Conservation (phyloP, 2,329 filamentous ascomycete species). For the Dactylellina cionopaga region DNA sequence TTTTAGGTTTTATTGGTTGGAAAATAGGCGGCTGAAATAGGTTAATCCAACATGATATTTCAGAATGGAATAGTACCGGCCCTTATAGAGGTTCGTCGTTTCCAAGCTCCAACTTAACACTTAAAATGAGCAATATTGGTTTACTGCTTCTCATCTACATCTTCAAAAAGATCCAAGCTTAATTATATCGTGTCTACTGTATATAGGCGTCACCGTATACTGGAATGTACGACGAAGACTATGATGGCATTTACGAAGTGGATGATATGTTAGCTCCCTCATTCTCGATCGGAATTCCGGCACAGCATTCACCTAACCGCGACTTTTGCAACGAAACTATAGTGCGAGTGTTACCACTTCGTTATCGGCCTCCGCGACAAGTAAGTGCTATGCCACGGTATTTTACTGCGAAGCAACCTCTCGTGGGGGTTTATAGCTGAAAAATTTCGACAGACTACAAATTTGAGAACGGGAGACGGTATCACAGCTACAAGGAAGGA, state of each 20-base stretch:
- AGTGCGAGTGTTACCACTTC: slow-evolving; percentile 49
- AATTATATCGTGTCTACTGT: neutral
- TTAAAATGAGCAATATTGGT: too few species aligned
- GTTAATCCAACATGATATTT: slow-evolving; percentile 26
- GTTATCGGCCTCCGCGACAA: slow-evolving; percentile 33
- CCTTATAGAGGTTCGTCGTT: slow-evolving; percentile 24
- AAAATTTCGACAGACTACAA: slow-evolving; percentile 29
- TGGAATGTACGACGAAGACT: slow-evolving; percentile 34
- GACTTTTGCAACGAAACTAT: neutral
- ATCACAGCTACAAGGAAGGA: slow-evolving; percentile 64
- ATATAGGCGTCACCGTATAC: slow-evolving; percentile 11
- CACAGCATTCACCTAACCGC: neutral
- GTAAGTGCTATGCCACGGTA: slow-evolving; percentile 21
- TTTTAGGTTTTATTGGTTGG: too few species aligned
- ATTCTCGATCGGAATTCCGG: neutral
- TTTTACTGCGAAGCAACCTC: too few species aligned
- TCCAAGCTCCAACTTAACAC: neutral
- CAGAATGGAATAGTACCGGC: slow-evolving; percentile 15
- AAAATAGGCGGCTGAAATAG: slow-evolving; percentile 14
- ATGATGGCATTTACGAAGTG: slow-evolving; percentile 39
- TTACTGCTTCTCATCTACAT: too few species aligned
- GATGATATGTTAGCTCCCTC: slow-evolving; percentile 35
- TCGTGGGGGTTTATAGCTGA: too few species aligned
- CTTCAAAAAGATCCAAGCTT: too few species aligned
- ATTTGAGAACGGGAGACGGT: slow-evolving; percentile 61